Evolutionary conservation across 768 basidiomycete genomes (phyloP).

Genomic region (Melanogaster broomeanus): DNA sequence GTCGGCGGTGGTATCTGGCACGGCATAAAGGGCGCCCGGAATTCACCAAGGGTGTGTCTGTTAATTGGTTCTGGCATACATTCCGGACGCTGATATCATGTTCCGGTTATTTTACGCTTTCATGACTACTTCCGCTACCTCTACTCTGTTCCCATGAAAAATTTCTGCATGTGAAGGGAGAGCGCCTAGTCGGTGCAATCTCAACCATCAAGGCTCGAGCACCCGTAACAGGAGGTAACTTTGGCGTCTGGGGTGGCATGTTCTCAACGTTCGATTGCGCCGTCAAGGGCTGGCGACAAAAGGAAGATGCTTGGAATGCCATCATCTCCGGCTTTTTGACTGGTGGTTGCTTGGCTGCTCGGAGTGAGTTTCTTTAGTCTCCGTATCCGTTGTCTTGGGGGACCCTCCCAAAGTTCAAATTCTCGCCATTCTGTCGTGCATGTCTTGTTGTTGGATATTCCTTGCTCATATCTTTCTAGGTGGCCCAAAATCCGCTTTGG

Average conservation of each 20-base stretch:
- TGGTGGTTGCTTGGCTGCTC: slow-evolving; percentile 90
- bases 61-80: neutral
- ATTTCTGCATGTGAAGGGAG: slow-evolving; percentile 57
- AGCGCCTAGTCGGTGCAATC: slow-evolving; percentile 90
- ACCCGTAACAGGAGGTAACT: slow-evolving; percentile 97
- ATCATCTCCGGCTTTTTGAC: slow-evolving; percentile 99
- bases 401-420: too few relatives aligned
- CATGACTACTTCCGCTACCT: neutral
- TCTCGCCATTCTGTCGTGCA: neutral
- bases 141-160: neutral
- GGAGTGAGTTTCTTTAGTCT: slow-evolving; percentile 63
- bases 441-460: neutral
- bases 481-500: slow-evolving; percentile 88
- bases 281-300: slow-evolving; percentile 94
- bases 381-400: neutral
- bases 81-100: neutral
- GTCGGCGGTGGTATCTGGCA: slow-evolving; percentile 99
- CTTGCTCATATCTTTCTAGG: slow-evolving; percentile 47
- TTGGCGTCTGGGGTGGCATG: slow-evolving; percentile 96
- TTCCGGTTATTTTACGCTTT: neutral
- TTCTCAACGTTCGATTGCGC: slow-evolving; percentile 99
- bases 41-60: slow-evolving; percentile 82
- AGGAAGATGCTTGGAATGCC: slow-evolving; percentile 99
- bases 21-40: slow-evolving; percentile 96
- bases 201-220: slow-evolving; percentile 98